Evolutionary conservation across 345 rosid species (phyloP), one percentile per base, ranked within the genome.

Genomic region (Murraya paniculata): DNA sequence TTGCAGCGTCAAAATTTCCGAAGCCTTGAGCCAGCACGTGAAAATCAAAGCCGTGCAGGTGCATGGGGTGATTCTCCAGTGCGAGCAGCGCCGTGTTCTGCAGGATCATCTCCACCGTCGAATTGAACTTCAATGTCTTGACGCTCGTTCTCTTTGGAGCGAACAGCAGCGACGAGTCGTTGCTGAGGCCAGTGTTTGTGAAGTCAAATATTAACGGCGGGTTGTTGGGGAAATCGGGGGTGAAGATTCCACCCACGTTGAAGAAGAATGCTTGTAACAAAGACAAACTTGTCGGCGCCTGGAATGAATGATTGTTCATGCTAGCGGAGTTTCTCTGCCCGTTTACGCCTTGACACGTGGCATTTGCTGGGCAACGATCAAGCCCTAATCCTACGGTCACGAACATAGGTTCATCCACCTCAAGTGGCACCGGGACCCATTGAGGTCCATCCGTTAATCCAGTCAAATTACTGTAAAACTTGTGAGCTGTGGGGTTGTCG

Each of bases 11-110:
- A 73, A 82, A 96, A 70, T 91, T 94, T 35, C 99, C 99, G 66
- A 96, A 96, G 21, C 97, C 99, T 81, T 92, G 98, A 73, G 94
- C 97, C 82, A 96, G 4, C 1, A 96, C 92, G 64, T 92, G 89
- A 79, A 96, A 96, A 78, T 96, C 86, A 59, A 84, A 86, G 2
- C 99, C 97, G 36, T 96, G 99, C 14, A 96, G 33, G 53, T 96
- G 99, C 83, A 94, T 94, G 1, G 98, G 99, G 74, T 96, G 99
- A 77, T 73, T 92, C 89, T 96, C 99, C 1, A 79, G 72, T 0
- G 73, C 87, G 0, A 94, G 0, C 36, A 96, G 59, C 6, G 93
- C 92, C 0, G 94, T 93, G 88, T 96, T 87, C 71, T 96, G 99
- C 7, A 92, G 24, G 70, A 96, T 89, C 39, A 94, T 73, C 81